Evolutionary conservation across 2,329 filamentous ascomycete genomes (phyloP).

Genomic region (Teratosphaeria gauchensis): DNA sequence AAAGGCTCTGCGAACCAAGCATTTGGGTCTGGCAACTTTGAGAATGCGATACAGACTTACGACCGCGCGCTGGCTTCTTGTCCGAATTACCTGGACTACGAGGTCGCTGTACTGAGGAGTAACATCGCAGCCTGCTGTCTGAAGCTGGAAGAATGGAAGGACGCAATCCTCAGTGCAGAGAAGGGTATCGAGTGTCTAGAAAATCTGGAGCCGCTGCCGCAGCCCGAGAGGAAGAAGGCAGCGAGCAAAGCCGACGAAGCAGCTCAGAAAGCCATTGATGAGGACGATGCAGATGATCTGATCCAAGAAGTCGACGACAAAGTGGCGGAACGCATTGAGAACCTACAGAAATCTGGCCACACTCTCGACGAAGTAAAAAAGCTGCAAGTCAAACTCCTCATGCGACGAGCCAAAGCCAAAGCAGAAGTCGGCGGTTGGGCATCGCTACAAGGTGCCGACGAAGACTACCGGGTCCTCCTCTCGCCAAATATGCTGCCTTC

Average conservation of each 20-base stretch:
- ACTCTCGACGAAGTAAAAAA: slow-evolving; percentile 56
- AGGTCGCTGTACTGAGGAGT: slow-evolving; percentile 74
- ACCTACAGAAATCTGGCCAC: slow-evolving; percentile 33
- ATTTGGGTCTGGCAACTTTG: slow-evolving; percentile 64
- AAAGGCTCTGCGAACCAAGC: slow-evolving; percentile 70
- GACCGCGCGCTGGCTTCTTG: slow-evolving; percentile 68
- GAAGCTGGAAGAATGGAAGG: slow-evolving; percentile 77
- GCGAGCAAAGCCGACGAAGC: slow-evolving; percentile 9
- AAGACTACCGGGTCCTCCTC: slow-evolving; percentile 63
- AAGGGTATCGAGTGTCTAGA: slow-evolving; percentile 65
- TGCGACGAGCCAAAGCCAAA: slow-evolving; percentile 57
- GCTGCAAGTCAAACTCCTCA: slow-evolving; percentile 72
- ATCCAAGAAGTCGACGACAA: slow-evolving; percentile 43
- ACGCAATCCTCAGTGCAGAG: slow-evolving; percentile 64
- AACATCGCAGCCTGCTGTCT: slow-evolving; percentile 86
- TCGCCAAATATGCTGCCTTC: slow-evolving; percentile 42
- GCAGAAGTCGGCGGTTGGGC: slow-evolving; percentile 68
- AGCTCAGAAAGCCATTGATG: slow-evolving; percentile 4
- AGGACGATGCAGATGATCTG: slow-evolving; percentile 10
- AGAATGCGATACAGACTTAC: slow-evolving; percentile 72
- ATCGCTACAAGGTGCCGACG: slow-evolving; percentile 64
- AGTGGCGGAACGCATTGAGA: slow-evolving; percentile 32
- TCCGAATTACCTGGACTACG: slow-evolving; percentile 78
- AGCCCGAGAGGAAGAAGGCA: slow-evolving; percentile 12
- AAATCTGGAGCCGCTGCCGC: slow-evolving; percentile 42